Base-by-base conservation (phyloP, 805 yeast genomes). In the Candida ulmi region DNA sequence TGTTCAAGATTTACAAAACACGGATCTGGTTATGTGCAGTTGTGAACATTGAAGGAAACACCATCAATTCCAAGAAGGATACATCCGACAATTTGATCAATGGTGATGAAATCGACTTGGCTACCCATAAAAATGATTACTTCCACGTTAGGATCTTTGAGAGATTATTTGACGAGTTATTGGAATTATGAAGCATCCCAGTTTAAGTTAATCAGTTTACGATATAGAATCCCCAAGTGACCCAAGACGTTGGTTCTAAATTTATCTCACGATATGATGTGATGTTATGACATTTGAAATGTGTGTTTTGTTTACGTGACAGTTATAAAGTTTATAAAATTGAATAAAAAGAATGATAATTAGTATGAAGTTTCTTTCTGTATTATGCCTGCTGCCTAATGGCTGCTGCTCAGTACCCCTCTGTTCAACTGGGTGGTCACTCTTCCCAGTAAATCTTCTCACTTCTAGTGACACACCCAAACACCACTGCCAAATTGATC, bases 21-120 rank as follows among this genome's bases (percentile, higher is more conserved):
- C 68, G 91, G 52, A 83, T 83, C 47, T 85, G 95, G 93, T 64
- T 85, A 61, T 82, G 90, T 68, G 90, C 93, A 0, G 82, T 44
- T 21, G 45, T 44, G 13, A 44, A 41, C 23, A 37, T 30, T 24
- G 23, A 24, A 7, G 28, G 17, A 5, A 35, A 33, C 9, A 17
- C 19, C 19, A 27, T 18, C 17, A 17, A 15, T 6, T 8, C 21
- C 12, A 17, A 30, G 8, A 8, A 7, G 31, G 18, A 11, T 7
- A 17, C 6, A n/a, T 4, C 11, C n/a, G 31, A 17, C 12, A 11
- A 15, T 8, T 7, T 8, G 6, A 7, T 29, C 5, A 18, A n/a
- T 21, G 13, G 13, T 80, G 55, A 53, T 30, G 33, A 32, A 8
- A 35, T 47, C 4, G 43, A 46, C 8, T 39, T 47, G 18, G 27